Conservation (phyloP, 441 rosid genomes). For the Biscutella laevigata region DNA sequence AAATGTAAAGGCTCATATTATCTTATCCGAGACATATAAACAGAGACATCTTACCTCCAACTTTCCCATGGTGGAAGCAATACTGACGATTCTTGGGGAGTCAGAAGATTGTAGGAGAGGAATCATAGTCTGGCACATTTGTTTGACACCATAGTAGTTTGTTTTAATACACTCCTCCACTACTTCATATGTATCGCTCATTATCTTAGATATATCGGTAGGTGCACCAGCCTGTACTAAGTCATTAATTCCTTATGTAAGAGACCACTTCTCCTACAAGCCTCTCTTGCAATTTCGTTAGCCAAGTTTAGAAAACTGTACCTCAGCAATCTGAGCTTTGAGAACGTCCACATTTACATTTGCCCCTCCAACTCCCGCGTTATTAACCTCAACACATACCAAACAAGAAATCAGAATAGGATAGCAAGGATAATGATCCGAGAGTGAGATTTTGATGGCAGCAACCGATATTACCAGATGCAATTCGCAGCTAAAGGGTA, state of each 20-base stretch:
- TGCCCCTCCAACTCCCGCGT: constrained; percentile 44
- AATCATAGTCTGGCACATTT: constrained; percentile 38
- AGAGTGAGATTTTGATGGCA: neutral
- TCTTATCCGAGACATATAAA: too few species aligned
- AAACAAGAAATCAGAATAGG: constrained; percentile 8
- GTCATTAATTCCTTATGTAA: neutral
- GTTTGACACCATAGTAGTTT: constrained; percentile 46
- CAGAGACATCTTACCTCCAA: too few species aligned
- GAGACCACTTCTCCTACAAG: constrained; percentile 9
- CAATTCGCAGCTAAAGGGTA: too few species aligned
- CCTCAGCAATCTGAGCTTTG: constrained; percentile 24
- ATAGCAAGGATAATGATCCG: too few species aligned
- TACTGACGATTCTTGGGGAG: constrained; percentile 42
- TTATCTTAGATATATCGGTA: constrained; percentile 23
- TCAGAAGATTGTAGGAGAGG: constrained; percentile 46
- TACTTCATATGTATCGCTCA: constrained; percentile 27
- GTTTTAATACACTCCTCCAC: constrained; percentile 39
- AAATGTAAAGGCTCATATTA: too few species aligned
- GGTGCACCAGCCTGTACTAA: constrained; percentile 25
- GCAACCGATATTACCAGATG: too few species aligned
- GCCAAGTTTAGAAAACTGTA: neutral
- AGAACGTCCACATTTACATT: constrained; percentile 24
- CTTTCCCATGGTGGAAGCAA: constrained; percentile 35
- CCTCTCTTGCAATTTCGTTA: neutral
- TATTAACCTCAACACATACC: constrained; percentile 35